A percentile compares a stretch with the other conserved stretches of the same genome.
These are phyloP conservation scores for Tuber microsphaerosporum DNA, from an alignment of 495 filamentous ascomycete genomes.

Conservation along the genomic window DNA sequence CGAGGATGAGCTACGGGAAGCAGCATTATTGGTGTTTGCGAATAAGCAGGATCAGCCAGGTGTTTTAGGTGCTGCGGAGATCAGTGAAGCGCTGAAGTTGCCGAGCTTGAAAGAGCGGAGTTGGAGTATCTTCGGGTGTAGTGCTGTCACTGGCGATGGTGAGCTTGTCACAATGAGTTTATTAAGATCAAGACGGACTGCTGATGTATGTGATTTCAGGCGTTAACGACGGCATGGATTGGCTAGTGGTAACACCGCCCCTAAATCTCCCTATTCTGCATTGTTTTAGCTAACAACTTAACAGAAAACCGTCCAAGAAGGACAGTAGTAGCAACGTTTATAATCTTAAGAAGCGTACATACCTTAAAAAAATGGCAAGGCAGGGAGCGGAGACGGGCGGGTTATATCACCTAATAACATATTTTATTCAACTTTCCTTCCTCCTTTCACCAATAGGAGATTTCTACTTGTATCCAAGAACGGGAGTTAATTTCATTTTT, in stretches of 20 bases:
- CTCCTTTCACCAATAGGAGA: background rate
- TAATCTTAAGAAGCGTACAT: background rate
- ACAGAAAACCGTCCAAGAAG: slow-evolving; percentile 23
- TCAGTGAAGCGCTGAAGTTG: slow-evolving; percentile 81
- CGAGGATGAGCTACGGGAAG: slow-evolving; percentile 91
- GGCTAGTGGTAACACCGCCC: slow-evolving; percentile 73
- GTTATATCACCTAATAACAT: slow-evolving; percentile 2
- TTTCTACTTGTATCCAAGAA: slow-evolving; percentile 3
- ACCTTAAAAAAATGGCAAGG: background rate
- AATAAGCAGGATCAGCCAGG: slow-evolving; percentile 99
- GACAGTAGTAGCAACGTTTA: slow-evolving; percentile 16
- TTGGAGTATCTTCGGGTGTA: slow-evolving; percentile 98
- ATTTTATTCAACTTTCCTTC: background rate
- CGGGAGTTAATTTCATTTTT: background rate
- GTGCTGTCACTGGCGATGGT: slow-evolving; percentile 84
- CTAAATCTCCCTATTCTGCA: background rate
- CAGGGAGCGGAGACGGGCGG: background rate
- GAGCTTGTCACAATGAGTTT: slow-evolving; percentile 15
- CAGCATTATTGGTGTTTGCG: slow-evolving; percentile 86
- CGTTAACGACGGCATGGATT: slow-evolving; percentile 96
- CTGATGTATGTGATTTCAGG: slow-evolving; percentile 43
- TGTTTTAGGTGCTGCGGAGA: slow-evolving; percentile 92
- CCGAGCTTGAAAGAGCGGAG: slow-evolving; percentile 90
- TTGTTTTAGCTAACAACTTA: background rate
- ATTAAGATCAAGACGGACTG: background rate